Conservation (phyloP, 805 yeast species). For the Candida nonsorbophila region DNA sequence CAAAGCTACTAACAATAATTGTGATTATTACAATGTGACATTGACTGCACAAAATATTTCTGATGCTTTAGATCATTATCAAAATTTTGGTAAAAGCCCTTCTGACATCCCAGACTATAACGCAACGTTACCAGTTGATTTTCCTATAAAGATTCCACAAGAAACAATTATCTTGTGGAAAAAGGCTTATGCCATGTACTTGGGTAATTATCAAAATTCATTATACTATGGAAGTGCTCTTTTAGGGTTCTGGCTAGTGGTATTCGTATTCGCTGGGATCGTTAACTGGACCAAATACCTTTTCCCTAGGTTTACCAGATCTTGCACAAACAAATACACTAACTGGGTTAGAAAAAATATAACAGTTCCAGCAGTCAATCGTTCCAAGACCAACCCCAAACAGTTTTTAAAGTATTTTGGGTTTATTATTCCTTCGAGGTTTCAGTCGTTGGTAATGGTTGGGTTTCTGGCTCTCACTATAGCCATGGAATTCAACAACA, state of each 20-base stretch:
- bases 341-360: conserved; percentile 13
- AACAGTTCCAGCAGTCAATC: conserved; percentile 19
- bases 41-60: conserved; percentile 9
- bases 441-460: conserved; percentile 23
- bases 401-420: conserved; percentile 1
- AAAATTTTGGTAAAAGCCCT: conserved; percentile 10
- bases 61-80: conserved; percentile 10
- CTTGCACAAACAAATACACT: conserved; percentile 9
- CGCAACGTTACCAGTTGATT: conserved; percentile 11
- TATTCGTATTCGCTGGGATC: conserved; percentile 27
- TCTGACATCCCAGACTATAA: conserved; percentile 19
- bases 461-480: conserved; percentile 15
- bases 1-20: not conserved
- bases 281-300: conserved; percentile 18
- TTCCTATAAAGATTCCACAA: conserved; percentile 16
- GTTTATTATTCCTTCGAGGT: conserved; percentile 40
- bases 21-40: not conserved
- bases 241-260: conserved; percentile 32
- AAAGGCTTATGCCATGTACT: conserved; percentile 12
- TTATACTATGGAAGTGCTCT: conserved; percentile 28
- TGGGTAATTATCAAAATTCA: conserved; percentile 18
- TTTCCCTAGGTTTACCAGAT: conserved; percentile 15
- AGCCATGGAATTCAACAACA: conserved; percentile 3
- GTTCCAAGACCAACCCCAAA: conserved; percentile 11
- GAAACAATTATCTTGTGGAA: not conserved